Evolutionary conservation across 345 rosid genomes (phyloP), one percentile per base, ranked within the genome.

Genomic region (Combretum micranthum): DNA sequence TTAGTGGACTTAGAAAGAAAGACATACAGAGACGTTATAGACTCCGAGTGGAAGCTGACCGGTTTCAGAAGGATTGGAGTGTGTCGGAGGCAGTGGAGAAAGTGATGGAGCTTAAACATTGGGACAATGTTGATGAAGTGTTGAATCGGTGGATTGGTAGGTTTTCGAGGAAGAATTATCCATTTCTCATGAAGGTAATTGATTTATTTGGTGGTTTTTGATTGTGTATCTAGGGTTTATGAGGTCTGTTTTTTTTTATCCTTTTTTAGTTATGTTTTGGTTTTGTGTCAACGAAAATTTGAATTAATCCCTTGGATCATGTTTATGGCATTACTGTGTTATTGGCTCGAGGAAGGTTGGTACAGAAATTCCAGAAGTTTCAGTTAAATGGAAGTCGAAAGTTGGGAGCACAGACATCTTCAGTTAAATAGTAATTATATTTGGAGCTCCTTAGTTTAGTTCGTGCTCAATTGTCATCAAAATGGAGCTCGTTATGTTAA

Each of bases 121-220:
- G 74, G 79, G 83, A 81, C 18, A 69, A 80, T 63, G 79, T 84
- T 26, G 83, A 83, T 42, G 77, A 59, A 2, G 64, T 88, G 55
- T 74, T 91, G 63, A 91, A 88, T 73, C 78, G 70, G n/a, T 91
- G 98, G 96, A 73, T 70, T 1, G 98, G 96, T 44, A 85, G 98
- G 50, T 91, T 91, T 47, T 78, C 92, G 26, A 70, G 96, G 42
- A 87, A 80, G 70, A 91, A 91, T 64, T 87, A 80, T 48, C 86
- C 90, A 45, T 51, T 61, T 65, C 88, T 91, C 15, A 85, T 88
- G 53, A 78, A 75, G 77, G 96, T 82, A 62, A 39, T 13, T 12
- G 18, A 12, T 19, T 8, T 0, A 6, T 20, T 20, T 20, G 11
- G 52, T 56, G 25, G 42, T 42, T 1, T 44, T 20, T 32, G 39